Evolutionary conservation across 805 yeast genomes (phyloP).

Genomic region (Tetrapisispora iriomotensis): DNA sequence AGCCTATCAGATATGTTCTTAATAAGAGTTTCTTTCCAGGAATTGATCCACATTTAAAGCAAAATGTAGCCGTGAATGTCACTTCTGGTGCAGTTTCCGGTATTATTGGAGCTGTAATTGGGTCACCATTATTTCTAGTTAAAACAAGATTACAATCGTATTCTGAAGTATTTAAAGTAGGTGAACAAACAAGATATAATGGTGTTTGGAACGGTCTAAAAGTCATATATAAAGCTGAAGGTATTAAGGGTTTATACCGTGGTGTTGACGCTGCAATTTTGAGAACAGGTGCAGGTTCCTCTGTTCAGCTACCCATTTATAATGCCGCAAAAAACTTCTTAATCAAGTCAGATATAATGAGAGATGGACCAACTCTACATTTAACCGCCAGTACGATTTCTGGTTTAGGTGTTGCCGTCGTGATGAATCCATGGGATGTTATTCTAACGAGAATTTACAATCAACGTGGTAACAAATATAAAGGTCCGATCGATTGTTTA

Average conservation of each 20-base stretch:
- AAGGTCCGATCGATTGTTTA: slow-evolving; percentile 83
- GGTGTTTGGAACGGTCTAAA: slow-evolving; percentile 59
- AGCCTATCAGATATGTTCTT: slow-evolving; percentile 60
- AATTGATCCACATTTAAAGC: slow-evolving; percentile 39
- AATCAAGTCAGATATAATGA: slow-evolving; percentile 40
- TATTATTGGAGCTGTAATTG: slow-evolving; percentile 75
- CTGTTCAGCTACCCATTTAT: slow-evolving; percentile 90
- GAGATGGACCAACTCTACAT: slow-evolving; percentile 62
- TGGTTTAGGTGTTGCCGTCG: slow-evolving; percentile 87
- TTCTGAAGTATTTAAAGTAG: slow-evolving; percentile 57
- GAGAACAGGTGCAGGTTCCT: slow-evolving; percentile 92
- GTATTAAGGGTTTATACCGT: slow-evolving; percentile 73
- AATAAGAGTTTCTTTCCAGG: slow-evolving; percentile 48
- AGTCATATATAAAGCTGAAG: slow-evolving; percentile 56
- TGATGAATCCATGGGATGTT: slow-evolving; percentile 98
- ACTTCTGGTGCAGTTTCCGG: slow-evolving; percentile 78
- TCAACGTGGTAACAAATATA: slow-evolving; percentile 80
- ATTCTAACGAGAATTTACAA: slow-evolving; percentile 89
- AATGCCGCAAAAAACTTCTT: slow-evolving; percentile 62
- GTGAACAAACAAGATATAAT: slow-evolving; percentile 85
- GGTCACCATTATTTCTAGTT: slow-evolving; percentile 85
- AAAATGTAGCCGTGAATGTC: slow-evolving; percentile 52
- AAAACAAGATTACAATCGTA: slow-evolving; percentile 97
- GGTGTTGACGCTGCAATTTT: slow-evolving; percentile 93
- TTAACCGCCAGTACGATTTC: slow-evolving; percentile 64